Percentiles rank a stretch among this genome's conserved stretches.
Conservation (phyloP, 495 filamentous ascomycete species). For the Penicillium odoratum region DNA sequence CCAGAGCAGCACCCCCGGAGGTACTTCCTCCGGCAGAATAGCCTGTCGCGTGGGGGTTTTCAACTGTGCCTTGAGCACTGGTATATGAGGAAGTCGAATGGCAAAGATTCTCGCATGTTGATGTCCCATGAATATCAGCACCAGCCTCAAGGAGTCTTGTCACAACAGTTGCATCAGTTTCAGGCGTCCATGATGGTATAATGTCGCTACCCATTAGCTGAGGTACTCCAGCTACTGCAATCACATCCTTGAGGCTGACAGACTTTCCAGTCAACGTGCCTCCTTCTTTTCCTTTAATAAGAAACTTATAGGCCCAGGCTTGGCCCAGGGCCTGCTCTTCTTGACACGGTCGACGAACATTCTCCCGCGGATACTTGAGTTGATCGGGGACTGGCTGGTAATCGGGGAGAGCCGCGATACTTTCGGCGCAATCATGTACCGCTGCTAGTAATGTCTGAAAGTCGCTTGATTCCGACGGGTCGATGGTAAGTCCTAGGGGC, state of each 20-base stretch:
- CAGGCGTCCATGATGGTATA: slow-evolving; percentile 40
- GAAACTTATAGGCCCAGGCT: slow-evolving; percentile 34
- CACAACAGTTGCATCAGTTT: slow-evolving; percentile 47
- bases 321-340: slow-evolving; percentile 35
- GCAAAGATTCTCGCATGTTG: slow-evolving; percentile 50
- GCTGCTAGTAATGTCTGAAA: slow-evolving; percentile 36
- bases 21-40: slow-evolving; percentile 58
- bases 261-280: slow-evolving; percentile 82
- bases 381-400: slow-evolving; percentile 32
- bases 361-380: slow-evolving; percentile 30
- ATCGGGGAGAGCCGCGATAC: slow-evolving; percentile 29
- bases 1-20: slow-evolving; percentile 56
- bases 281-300: slow-evolving; percentile 31
- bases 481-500: slow-evolving; percentile 31
- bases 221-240: slow-evolving; percentile 43
- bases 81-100: slow-evolving; percentile 45
- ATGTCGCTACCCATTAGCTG: slow-evolving; percentile 38
- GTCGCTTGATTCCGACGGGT: slow-evolving; percentile 27
- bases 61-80: slow-evolving; percentile 49
- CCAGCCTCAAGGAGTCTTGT: slow-evolving; percentile 49
- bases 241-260: slow-evolving; percentile 59
- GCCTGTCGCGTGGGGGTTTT: slow-evolving; percentile 50
- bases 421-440: slow-evolving; percentile 36
- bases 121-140: slow-evolving; percentile 41
- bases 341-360: slow-evolving; percentile 26